These are phyloP conservation scores for Monosporascus ibericus DNA, from an alignment of 2,329 filamentous ascomycete genomes.

Conservation along the genomic window DNA sequence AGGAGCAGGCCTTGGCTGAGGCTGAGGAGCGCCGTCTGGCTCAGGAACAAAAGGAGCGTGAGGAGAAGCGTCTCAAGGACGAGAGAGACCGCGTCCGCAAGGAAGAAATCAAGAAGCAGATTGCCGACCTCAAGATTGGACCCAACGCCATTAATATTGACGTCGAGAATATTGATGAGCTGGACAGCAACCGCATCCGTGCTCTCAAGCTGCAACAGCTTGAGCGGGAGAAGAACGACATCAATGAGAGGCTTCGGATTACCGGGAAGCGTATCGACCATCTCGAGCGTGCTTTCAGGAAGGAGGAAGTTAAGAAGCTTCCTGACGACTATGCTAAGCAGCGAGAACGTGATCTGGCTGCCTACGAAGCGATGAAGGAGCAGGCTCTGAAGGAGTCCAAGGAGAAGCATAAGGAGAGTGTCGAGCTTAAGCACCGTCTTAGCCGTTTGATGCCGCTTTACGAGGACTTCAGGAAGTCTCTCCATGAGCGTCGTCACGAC, in stretches of 20 bases:
- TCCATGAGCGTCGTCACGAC: slow-evolving; percentile 82
- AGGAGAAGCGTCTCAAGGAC: slow-evolving; percentile 76
- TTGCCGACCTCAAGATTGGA: slow-evolving; percentile 84
- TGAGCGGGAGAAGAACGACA: slow-evolving; percentile 95
- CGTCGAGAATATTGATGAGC: slow-evolving; percentile 72
- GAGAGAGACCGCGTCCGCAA: slow-evolving; percentile 86
- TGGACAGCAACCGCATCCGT: slow-evolving; percentile 86
- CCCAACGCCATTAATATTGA: slow-evolving; percentile 72
- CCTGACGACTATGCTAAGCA: slow-evolving; percentile 79
- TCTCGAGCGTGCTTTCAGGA: slow-evolving; percentile 91
- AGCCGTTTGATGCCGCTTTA: slow-evolving; percentile 78
- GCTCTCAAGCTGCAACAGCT: slow-evolving; percentile 92
- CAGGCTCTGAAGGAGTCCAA: slow-evolving; percentile 76
- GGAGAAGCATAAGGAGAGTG: slow-evolving; percentile 83
- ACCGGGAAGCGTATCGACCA: slow-evolving; percentile 96
- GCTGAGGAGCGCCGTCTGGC: slow-evolving; percentile 82
- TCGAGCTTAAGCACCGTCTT: slow-evolving; percentile 90
- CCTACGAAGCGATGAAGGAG: slow-evolving; percentile 73
- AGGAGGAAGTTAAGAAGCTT: slow-evolving; percentile 91
- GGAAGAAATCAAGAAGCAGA: slow-evolving; percentile 88
- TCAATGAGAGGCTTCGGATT: slow-evolving; percentile 83
- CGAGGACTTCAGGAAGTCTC: slow-evolving; percentile 72
- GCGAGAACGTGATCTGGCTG: slow-evolving; percentile 67
- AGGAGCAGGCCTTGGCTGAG: slow-evolving; percentile 81
- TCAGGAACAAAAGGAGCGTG: slow-evolving; percentile 89